Conservation (phyloP, 345 rosid genomes). For the Litchi chinensis region DNA sequence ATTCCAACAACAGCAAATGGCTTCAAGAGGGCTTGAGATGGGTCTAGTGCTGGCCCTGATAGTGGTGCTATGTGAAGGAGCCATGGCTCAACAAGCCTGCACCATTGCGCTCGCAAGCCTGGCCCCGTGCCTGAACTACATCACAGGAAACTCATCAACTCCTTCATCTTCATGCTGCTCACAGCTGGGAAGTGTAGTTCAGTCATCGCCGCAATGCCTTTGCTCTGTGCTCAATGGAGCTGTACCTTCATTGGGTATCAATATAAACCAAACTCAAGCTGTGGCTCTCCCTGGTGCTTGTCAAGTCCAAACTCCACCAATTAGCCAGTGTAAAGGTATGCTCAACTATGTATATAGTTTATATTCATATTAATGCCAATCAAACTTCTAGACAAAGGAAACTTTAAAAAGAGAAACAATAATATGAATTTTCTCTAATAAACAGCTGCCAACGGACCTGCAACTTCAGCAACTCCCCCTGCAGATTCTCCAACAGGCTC, state of each 20-base stretch:
- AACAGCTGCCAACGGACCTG: constrained; percentile 44
- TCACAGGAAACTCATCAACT: constrained; percentile 58
- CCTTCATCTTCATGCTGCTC: constrained; percentile 74
- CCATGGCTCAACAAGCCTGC: constrained; percentile 40
- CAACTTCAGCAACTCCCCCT: constrained; percentile 38
- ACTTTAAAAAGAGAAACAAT: neutral
- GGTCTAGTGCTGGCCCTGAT: constrained; percentile 31
- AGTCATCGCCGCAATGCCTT: constrained; percentile 64
- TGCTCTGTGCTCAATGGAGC: constrained; percentile 56
- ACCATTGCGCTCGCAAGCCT: constrained; percentile 41
- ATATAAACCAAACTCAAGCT: constrained; percentile 68
- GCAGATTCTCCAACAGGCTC: constrained; percentile 35
- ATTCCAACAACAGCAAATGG: constrained; percentile 25
- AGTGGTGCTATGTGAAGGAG: constrained; percentile 30
- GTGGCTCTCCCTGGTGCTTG: constrained; percentile 67
- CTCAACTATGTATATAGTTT: neutral
- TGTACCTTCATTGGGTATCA: constrained; percentile 50
- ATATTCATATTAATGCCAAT: neutral
- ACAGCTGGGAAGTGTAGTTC: constrained; percentile 54
- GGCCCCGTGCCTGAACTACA: constrained; percentile 58
- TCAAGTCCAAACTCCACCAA: constrained; percentile 57
- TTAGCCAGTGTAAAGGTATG: constrained; percentile 64
- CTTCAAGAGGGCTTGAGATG: constrained; percentile 28
- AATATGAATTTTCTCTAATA: constrained; percentile 14
- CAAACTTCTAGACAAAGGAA: neutral